Evolutionary conservation across 352 stramenopile genomes (phyloP), one percentile per base, ranked within the genome.

Genomic region (Phytophthora tubulina): DNA sequence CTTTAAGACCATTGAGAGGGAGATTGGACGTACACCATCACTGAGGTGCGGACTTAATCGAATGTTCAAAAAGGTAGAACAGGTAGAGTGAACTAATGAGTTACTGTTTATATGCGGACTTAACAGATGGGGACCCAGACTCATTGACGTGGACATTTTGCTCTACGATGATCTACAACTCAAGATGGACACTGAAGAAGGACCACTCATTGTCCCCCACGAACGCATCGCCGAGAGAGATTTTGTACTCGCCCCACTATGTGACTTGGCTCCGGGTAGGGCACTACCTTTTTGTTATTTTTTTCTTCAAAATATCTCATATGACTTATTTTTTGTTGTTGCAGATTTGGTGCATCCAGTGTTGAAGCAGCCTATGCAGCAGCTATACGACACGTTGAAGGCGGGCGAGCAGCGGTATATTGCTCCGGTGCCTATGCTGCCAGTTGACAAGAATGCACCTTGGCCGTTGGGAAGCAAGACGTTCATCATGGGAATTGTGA

Each of bases 401-500:
- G 32, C 51, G 14, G 45, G 63, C 0, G 54, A 72, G 11, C 53
- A 73, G 30, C 72, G 52, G 17, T 89, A 82, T 61, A 50, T 76
- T 4, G 64, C 78, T 27, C 85, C 85, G 0, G 78, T 90, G 33
- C 49, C 81, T 15, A 75, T 94, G 62, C 66, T 96, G 2, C 84
- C 84, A 14, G 78, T 86, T 1, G 27, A 67, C 17, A 91, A 93
- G 60, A 54, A 48, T 1, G 30, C 32, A 0, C 80, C 81, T 6
- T 90, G 81, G 81, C 61, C 63, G 10, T 59, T 94, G 8, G 79
- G 77, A 6, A 69, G 56, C n/a, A 93, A 94, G 59, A 94, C 88
- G 5, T 93, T 86, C 35, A 88, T 99, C 50, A 99, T 99, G 97
- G 98, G 98, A 33, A 99, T 99, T 73, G 65, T 99, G 6, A 99